A percentile compares a stretch with the other conserved stretches of the same genome.
Conservation (phyloP, 208 protist species). For the Wallacemonas sp. region DNA sequence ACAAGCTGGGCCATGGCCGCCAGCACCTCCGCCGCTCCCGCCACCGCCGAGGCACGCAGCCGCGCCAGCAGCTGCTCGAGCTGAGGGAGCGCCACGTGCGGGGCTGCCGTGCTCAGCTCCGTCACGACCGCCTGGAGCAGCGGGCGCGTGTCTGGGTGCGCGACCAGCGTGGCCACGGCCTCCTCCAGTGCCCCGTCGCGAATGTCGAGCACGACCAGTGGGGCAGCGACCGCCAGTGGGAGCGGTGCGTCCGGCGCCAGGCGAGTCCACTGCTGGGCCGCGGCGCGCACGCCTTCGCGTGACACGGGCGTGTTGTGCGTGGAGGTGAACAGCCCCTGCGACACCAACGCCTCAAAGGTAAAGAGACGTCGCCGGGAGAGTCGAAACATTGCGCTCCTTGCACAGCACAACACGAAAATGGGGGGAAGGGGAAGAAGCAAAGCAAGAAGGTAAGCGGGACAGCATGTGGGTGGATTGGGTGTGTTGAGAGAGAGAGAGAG, state of each 20-base stretch:
- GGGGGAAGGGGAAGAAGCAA: not conserved
- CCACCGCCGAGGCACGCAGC: constrained; percentile 26
- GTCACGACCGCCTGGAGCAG: constrained; percentile 25
- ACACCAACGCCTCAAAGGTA: constrained; percentile 67
- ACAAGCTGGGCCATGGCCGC: constrained; percentile 24
- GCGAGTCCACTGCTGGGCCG: constrained; percentile 7
- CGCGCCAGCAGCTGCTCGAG: constrained; percentile 38
- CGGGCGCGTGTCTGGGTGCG: constrained; percentile 35
- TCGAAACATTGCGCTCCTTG: constrained; percentile 33
- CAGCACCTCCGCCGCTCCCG: constrained; percentile 34
- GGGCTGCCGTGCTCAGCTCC: constrained; percentile 22
- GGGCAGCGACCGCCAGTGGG: constrained; percentile 53
- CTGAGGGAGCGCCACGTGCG: constrained; percentile 18
- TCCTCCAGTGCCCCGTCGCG: constrained; percentile 31
- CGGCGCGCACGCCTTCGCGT: not conserved
- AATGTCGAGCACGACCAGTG: constrained; percentile 32
- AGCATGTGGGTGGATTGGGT: not conserved
- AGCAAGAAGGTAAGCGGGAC: constrained; percentile 8
- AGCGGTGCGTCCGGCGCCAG: constrained; percentile 44
- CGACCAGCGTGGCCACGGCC: constrained; percentile 39
- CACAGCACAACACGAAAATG: too few species aligned
- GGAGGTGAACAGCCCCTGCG: constrained; percentile 20
- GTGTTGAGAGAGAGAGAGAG: too few species aligned
- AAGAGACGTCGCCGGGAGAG: constrained; percentile 34
- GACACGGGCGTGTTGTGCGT: not conserved